A percentile compares a stretch with the other conserved stretches of the same genome.
Conservation (phyloP, 1,284 basidiomycete species). For the Xerocomus amazonicus region DNA sequence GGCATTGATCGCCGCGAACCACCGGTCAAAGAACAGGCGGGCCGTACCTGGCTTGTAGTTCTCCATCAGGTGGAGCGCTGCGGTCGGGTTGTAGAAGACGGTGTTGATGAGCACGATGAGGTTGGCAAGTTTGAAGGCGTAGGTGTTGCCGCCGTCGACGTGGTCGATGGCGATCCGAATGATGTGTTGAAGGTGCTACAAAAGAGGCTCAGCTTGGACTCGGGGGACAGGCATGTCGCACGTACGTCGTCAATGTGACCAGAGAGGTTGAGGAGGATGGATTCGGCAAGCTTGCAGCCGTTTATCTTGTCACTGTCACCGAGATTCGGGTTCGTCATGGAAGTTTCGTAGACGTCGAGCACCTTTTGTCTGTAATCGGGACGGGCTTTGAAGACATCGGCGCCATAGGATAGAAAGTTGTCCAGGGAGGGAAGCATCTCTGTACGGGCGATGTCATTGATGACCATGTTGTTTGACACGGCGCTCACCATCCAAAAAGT, state of each 20-base stretch:
- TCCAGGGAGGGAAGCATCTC: slow-evolving; percentile 90
- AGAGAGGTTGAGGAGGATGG: slow-evolving; percentile 74
- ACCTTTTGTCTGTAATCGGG: slow-evolving; percentile 79
- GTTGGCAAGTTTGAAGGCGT: slow-evolving; percentile 69
- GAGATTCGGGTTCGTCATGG: slow-evolving; percentile 68
- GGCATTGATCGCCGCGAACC: slow-evolving; percentile 70
- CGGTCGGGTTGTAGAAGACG: slow-evolving; percentile 81
- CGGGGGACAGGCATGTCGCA: not conserved
- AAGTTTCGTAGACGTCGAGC: slow-evolving; percentile 80
- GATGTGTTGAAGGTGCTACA: slow-evolving; percentile 50
- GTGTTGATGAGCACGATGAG: slow-evolving; percentile 82
- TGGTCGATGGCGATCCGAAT: slow-evolving; percentile 58
- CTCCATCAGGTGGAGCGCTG: slow-evolving; percentile 76
- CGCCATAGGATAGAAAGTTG: slow-evolving; percentile 87
- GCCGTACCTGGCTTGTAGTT: slow-evolving; percentile 52
- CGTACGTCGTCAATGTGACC: slow-evolving; percentile 76
- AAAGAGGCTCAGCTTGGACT: not conserved
- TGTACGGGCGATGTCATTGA: slow-evolving; percentile 27
- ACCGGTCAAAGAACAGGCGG: slow-evolving; percentile 73
- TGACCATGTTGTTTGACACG: not conserved
- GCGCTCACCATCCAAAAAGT: slow-evolving; percentile 75
- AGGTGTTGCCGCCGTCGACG: slow-evolving; percentile 58
- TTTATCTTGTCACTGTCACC: slow-evolving; percentile 83
- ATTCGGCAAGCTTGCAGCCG: slow-evolving; percentile 84
- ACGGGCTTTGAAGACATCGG: slow-evolving; percentile 69